phyloP scores from a whole-genome alignment of 805 yeast species.

The Candida arabinofermentans region DNA sequence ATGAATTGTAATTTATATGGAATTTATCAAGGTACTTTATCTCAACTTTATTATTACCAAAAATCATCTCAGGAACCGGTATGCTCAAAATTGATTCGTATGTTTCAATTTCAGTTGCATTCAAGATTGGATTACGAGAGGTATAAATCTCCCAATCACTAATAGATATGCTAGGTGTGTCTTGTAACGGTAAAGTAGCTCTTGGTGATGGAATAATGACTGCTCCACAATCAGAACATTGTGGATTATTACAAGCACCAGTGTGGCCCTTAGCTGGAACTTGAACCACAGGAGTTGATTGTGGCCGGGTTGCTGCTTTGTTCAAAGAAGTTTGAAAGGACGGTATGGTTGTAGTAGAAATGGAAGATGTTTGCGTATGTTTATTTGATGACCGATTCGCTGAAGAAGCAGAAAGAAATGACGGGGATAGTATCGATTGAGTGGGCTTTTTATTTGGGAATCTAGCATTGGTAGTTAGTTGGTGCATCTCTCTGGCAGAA shows the following conservation, averaged over 20 bases:
- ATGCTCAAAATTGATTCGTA: conserved; percentile 61
- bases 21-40: conserved; percentile 23
- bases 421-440: neutral
- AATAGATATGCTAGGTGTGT: conserved; percentile 65
- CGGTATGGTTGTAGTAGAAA: conserved; percentile 3
- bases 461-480: conserved; percentile 44
- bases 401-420: conserved; percentile 1
- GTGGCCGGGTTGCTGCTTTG: neutral
- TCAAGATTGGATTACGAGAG: conserved; percentile 70
- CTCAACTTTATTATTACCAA: conserved; percentile 74
- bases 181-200: conserved; percentile 58
- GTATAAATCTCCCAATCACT: conserved; percentile 77
- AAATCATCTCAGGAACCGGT: conserved; percentile 96
- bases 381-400: neutral
- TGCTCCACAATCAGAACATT: conserved; percentile 61
- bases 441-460: conserved; percentile 13
- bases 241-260: conserved; percentile 24
- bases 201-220: conserved; percentile 78
- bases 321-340: neutral
- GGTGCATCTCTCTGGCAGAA: conserved; percentile 62
- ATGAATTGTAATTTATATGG: conserved; percentile 64
- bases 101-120: conserved; percentile 65
- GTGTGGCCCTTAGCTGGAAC: conserved; percentile 20
- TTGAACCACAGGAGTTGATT: neutral
- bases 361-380: too few species aligned